These are phyloP conservation scores for Blakeslea trispora DNA, from an alignment of 371 early-diverging fungal genomes.

Conservation along the genomic window DNA sequence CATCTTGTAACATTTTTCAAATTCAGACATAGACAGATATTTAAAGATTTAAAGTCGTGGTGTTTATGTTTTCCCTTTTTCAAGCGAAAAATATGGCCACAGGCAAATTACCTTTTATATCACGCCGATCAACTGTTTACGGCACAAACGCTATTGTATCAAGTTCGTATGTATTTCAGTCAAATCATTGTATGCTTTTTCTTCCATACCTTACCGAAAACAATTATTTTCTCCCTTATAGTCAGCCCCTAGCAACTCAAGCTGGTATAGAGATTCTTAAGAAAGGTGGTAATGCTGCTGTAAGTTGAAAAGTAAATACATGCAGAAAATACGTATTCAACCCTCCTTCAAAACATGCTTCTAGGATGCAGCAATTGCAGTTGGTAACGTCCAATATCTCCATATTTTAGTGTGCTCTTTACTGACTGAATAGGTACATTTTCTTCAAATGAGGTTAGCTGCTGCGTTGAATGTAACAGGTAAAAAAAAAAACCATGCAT, in stretches of 20 bases:
- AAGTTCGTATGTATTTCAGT: conserved; percentile 35
- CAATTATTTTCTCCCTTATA: conserved; percentile 24
- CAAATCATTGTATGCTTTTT: background rate
- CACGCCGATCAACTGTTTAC: conserved; percentile 50
- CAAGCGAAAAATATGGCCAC: background rate
- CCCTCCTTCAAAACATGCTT: too few relatives aligned
- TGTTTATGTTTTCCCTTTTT: conserved; percentile 4
- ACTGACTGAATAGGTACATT: conserved; percentile 3
- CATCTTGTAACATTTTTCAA: too few relatives aligned
- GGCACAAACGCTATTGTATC: conserved; percentile 51
- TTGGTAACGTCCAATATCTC: conserved; percentile 18
- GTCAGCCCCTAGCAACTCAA: conserved; percentile 80
- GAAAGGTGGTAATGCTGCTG: conserved; percentile 90
- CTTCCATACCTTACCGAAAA: background rate
- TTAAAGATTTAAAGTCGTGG: too few relatives aligned
- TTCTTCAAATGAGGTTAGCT: conserved; percentile 23
- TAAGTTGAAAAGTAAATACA: conserved; percentile 31
- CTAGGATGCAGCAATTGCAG: conserved; percentile 84
- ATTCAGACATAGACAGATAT: too few relatives aligned
- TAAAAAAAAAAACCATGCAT: too few relatives aligned
- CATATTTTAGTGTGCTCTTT: background rate
- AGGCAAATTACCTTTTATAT: conserved; percentile 43
- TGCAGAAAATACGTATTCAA: too few relatives aligned
- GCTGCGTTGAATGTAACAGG: conserved; percentile 71
- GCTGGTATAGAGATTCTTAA: conserved; percentile 80